These are phyloP conservation scores for Aspergillus sparsus DNA, from an alignment of 495 filamentous ascomycete species.

Conservation along the genomic window DNA sequence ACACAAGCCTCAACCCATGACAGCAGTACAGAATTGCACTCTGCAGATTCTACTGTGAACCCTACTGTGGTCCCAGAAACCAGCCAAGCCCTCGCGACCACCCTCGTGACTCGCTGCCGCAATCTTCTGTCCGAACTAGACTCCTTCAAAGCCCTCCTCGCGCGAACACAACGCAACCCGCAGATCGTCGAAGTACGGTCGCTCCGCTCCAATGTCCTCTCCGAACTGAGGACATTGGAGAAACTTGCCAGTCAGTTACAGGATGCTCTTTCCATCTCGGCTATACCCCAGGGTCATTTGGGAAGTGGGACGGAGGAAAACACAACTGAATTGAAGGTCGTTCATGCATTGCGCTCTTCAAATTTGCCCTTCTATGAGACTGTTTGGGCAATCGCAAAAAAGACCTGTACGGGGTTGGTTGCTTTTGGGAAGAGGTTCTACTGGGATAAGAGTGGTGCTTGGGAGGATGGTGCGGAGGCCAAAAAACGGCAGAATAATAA, in stretches of 20 bases:
- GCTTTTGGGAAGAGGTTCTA: slow-evolving; percentile 57
- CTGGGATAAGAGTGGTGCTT: slow-evolving; percentile 39
- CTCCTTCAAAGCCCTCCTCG: slow-evolving; percentile 46
- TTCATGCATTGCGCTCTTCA: slow-evolving; percentile 55
- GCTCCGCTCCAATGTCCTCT: slow-evolving; percentile 48
- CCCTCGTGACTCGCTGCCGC: slow-evolving; percentile 44
- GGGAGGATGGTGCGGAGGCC: slow-evolving; percentile 14
- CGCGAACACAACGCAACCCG: slow-evolving; percentile 46
- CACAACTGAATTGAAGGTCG: slow-evolving; percentile 29
- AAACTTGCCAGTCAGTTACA: slow-evolving; percentile 41
- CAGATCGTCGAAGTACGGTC: slow-evolving; percentile 54
- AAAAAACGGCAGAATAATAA: slow-evolving; percentile 23
- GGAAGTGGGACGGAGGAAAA: background rate
- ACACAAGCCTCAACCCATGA: background rate
- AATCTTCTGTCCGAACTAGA: slow-evolving; percentile 50
- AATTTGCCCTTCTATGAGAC: slow-evolving; percentile 59
- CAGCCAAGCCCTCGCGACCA: slow-evolving; percentile 23
- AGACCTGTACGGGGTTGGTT: slow-evolving; percentile 48
- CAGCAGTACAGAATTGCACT: background rate
- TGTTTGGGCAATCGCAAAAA: slow-evolving; percentile 55
- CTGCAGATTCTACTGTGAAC: background rate
- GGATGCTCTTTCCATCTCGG: slow-evolving; percentile 12
- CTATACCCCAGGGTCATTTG: slow-evolving; percentile 1
- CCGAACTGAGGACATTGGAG: slow-evolving; percentile 53
- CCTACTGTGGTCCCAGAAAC: slow-evolving; percentile 6